Evolutionary conservation across 2,329 filamentous ascomycete genomes (phyloP).

Genomic region (Trichophyton benhamiae): DNA sequence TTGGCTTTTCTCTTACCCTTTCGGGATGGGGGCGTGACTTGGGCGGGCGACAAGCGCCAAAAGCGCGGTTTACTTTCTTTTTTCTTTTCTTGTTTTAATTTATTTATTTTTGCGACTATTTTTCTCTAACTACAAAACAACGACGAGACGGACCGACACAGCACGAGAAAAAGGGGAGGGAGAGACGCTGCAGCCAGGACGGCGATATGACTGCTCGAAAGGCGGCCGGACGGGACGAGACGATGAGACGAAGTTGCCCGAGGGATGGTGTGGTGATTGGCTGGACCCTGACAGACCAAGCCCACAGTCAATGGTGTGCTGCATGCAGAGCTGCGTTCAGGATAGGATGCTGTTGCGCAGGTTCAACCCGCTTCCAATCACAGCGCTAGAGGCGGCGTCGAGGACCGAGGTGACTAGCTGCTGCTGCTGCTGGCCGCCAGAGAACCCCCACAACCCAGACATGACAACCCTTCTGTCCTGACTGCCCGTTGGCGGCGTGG

Average conservation of each 20-base stretch:
- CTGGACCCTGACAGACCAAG: conserved; percentile 3
- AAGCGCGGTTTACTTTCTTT: neutral
- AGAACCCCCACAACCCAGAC: neutral
- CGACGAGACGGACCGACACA: neutral
- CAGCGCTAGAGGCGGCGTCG: neutral
- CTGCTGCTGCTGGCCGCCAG: neutral
- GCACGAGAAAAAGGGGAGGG: neutral
- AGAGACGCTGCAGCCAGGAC: neutral
- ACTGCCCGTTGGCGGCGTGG: neutral
- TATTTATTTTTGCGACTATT: neutral
- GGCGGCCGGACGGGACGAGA: neutral
- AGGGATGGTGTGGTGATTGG: neutral
- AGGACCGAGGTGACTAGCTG: neutral
- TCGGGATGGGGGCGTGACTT: conserved; percentile 3
- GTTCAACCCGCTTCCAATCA: neutral
- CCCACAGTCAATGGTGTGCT: neutral
- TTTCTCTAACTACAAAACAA: neutral
- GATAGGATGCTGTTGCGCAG: conserved; percentile 1
- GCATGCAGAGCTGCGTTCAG: neutral
- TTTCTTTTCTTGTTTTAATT: neutral
- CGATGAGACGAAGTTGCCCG: neutral
- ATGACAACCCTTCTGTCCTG: neutral
- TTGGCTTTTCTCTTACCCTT: neutral
- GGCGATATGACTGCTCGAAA: neutral
- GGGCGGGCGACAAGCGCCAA: neutral